phyloP scores from a whole-genome alignment of 345 rosid genomes.

The Isatis tinctoria region DNA sequence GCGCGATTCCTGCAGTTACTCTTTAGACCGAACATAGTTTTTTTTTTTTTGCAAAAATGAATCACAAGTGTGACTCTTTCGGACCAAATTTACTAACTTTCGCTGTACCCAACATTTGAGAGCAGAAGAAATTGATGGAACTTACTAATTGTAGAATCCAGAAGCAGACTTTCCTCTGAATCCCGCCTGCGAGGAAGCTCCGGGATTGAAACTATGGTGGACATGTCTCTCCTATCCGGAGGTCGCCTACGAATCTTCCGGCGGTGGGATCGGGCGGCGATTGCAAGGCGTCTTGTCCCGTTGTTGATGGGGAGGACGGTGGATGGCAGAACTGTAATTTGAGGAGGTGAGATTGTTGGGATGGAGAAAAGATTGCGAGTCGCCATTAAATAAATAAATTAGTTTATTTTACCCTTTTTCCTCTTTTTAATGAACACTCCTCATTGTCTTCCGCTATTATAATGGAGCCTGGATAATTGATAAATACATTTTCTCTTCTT shows the following conservation, averaged over 20 bases:
- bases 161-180: slow-evolving; percentile 36
- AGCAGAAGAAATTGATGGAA: neutral
- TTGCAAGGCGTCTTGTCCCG: slow-evolving; percentile 8
- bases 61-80: neutral
- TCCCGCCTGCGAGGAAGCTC: slow-evolving; percentile 45
- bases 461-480: neutral
- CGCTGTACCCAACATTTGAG: neutral
- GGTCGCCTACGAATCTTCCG: slow-evolving; percentile 24
- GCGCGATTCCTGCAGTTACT: neutral
- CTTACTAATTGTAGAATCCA: slow-evolving; percentile 47
- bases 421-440: slow-evolving; percentile 13
- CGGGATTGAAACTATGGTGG: slow-evolving; percentile 32
- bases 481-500: neutral
- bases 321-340: slow-evolving; percentile 29
- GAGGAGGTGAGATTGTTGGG: slow-evolving; percentile 37
- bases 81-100: neutral
- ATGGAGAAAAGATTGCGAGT: slow-evolving; percentile 6
- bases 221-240: slow-evolving; percentile 28
- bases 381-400: slow-evolving; percentile 36
- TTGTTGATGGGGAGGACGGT: neutral
- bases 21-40: neutral
- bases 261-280: slow-evolving; percentile 32
- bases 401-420: neutral
- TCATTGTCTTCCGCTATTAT: slow-evolving; percentile 18
- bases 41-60: neutral